phyloP scores from a whole-genome alignment of 257 asterid genomes.

The Thymus quinquecostatus region DNA sequence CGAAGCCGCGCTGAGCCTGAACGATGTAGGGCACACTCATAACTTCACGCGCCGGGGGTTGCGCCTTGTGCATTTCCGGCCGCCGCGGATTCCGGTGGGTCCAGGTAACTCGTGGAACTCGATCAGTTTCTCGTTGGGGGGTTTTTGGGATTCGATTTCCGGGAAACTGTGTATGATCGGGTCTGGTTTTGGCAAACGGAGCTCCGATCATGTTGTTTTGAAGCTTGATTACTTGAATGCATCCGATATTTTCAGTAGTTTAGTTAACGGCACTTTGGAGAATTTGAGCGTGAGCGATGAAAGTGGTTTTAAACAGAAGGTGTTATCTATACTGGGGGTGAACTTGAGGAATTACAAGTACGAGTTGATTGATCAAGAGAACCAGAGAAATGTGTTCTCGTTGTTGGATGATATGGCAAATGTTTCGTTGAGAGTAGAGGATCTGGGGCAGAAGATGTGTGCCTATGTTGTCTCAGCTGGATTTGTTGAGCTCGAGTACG shows the following conservation, averaged over 20 bases:
- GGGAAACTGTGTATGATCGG: constrained; percentile 91
- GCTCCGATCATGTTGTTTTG: constrained; percentile 53
- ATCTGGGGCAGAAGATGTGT: constrained; percentile 45
- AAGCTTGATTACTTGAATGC: constrained; percentile 78
- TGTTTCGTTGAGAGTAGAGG: constrained; percentile 52
- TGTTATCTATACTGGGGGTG: constrained; percentile 56
- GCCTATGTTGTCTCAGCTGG: constrained; percentile 42
- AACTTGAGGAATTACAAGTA: constrained; percentile 67
- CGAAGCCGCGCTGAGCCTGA: constrained; percentile 48
- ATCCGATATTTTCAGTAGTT: constrained; percentile 61
- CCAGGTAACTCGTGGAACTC: constrained; percentile 30
- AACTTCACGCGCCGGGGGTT: constrained; percentile 58
- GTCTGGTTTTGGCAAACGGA: constrained; percentile 48
- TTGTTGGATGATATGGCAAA: constrained; percentile 45
- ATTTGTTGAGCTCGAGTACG: constrained; percentile 51
- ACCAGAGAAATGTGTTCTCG: constrained; percentile 46
- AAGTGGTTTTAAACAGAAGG: constrained; percentile 34
- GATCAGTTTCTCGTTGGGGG: constrained; percentile 45
- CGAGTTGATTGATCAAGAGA: constrained; percentile 68
- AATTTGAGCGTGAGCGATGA: constrained; percentile 31
- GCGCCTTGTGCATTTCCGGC: constrained; percentile 69
- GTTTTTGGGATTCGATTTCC: constrained; percentile 75
- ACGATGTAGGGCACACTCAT: constrained; percentile 31
- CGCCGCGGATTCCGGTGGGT: constrained; percentile 62
- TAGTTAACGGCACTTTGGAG: constrained; percentile 75